These are phyloP conservation scores for Neospermospora avenae DNA, from an alignment of 2,329 filamentous ascomycete genomes.

Conservation along the genomic window DNA sequence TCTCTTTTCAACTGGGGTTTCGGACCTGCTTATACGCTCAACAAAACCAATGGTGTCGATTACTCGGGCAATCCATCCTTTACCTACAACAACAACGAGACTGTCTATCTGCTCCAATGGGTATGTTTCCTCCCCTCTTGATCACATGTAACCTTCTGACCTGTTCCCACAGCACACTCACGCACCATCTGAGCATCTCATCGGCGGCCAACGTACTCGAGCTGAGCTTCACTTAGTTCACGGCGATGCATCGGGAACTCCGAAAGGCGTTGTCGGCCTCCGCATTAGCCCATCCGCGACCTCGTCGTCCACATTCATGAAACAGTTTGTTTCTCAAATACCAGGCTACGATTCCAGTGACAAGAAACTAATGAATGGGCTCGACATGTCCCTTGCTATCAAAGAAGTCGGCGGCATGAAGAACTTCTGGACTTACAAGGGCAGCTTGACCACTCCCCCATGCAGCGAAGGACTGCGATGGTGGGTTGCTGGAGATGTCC, in stretches of 20 bases:
- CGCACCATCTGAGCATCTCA: slow-evolving; percentile 3
- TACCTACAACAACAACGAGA: neutral
- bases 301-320: neutral
- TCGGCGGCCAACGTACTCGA: neutral
- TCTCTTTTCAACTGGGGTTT: slow-evolving; percentile 2
- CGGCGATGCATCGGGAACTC: neutral
- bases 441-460: slow-evolving; percentile 15
- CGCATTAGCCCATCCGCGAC: neutral
- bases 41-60: neutral
- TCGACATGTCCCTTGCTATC: slow-evolving; percentile 4
- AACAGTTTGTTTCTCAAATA: neutral
- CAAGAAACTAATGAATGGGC: neutral
- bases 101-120: slow-evolving; percentile 1
- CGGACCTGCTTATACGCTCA: slow-evolving; percentile 1
- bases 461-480: slow-evolving; percentile 10
- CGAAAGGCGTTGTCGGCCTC: slow-evolving; percentile 9
- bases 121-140: neutral
- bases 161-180: neutral
- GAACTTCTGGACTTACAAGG: slow-evolving; percentile 13
- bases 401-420: slow-evolving; percentile 4
- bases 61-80: slow-evolving; percentile 9
- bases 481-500: slow-evolving; percentile 8
- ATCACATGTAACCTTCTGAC: neutral
- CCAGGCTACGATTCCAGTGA: neutral
- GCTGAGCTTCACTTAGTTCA: slow-evolving; percentile 9